phyloP scores from a whole-genome alignment of 495 filamentous ascomycete genomes.

The Hyaloscypha hepaticicola region DNA sequence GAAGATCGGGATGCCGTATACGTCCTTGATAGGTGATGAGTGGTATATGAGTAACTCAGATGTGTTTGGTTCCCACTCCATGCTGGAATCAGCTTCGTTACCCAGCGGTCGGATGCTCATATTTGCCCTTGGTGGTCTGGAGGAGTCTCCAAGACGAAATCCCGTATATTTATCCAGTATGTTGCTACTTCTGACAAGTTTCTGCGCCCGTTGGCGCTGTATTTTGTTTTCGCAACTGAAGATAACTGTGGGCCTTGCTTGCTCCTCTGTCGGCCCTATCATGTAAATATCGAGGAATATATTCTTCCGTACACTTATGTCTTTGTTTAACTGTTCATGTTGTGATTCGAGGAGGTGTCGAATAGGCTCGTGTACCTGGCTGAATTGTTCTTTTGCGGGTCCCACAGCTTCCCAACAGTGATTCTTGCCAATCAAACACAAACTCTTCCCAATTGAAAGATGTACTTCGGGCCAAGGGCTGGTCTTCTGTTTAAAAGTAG shows the following conservation, averaged over 20 bases:
- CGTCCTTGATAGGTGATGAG: too few relatives aligned
- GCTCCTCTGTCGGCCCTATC: conserved; percentile 11
- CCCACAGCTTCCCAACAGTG: conserved; percentile 17
- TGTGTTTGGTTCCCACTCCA: too few relatives aligned
- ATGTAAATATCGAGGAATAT: conserved; percentile 16
- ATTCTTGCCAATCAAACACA: background rate
- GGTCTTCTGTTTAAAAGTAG: conserved; percentile 5
- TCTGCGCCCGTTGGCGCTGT: conserved; percentile 17
- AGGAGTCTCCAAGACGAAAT: conserved; percentile 10
- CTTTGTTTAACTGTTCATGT: conserved; percentile 10
- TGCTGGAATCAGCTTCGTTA: too few relatives aligned
- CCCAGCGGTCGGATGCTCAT: background rate
- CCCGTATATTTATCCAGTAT: conserved; percentile 8
- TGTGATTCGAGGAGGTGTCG: conserved; percentile 4
- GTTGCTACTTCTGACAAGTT: conserved; percentile 8
- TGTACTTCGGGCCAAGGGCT: conserved; percentile 19
- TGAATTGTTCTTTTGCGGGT: conserved; percentile 2
- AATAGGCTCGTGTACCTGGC: background rate
- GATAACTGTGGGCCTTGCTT: conserved; percentile 13
- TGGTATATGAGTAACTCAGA: too few relatives aligned
- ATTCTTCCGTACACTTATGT: background rate
- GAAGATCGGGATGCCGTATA: background rate
- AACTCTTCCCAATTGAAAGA: conserved; percentile 17
- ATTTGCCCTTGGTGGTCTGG: background rate
- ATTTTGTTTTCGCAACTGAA: conserved; percentile 17